Conservation (phyloP, 495 filamentous ascomycete species). For the Letharia lupina region DNA sequence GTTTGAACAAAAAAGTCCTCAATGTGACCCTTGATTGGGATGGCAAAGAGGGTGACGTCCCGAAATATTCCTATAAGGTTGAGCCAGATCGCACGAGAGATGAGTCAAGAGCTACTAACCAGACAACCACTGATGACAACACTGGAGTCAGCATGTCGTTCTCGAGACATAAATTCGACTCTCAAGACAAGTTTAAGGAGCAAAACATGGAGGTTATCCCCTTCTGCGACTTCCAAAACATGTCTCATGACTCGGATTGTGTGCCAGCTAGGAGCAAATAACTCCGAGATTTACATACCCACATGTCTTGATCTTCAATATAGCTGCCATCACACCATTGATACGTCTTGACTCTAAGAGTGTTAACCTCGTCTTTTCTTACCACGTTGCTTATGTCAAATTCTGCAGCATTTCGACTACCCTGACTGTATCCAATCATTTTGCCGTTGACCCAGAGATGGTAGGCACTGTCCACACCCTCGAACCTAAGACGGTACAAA, state of each 20-base stretch:
- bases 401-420: slow-evolving; percentile 53
- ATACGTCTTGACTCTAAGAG: slow-evolving; percentile 50
- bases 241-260: background rate
- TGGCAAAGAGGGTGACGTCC: slow-evolving; percentile 52
- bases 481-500: slow-evolving; percentile 53
- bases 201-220: background rate
- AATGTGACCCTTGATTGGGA: slow-evolving; percentile 43
- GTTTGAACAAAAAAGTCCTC: slow-evolving; percentile 52
- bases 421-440: slow-evolving; percentile 57
- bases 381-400: slow-evolving; percentile 49
- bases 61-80: slow-evolving; percentile 51
- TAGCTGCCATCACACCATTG: slow-evolving; percentile 57
- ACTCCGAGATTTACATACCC: slow-evolving; percentile 11
- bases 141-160: background rate
- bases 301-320: slow-evolving; percentile 57
- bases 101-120: slow-evolving; percentile 31
- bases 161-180: background rate
- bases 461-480: slow-evolving; percentile 60
- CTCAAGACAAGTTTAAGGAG: background rate
- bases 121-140: slow-evolving; percentile 38
- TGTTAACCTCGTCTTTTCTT: slow-evolving; percentile 35
- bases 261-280: background rate
- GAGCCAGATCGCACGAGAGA: slow-evolving; percentile 37
- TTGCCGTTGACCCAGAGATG: slow-evolving; percentile 55
- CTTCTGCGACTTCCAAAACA: background rate